These are phyloP conservation scores for Calonectria naviculata DNA, from an alignment of 2,329 filamentous ascomycete species.

Conservation along the genomic window DNA sequence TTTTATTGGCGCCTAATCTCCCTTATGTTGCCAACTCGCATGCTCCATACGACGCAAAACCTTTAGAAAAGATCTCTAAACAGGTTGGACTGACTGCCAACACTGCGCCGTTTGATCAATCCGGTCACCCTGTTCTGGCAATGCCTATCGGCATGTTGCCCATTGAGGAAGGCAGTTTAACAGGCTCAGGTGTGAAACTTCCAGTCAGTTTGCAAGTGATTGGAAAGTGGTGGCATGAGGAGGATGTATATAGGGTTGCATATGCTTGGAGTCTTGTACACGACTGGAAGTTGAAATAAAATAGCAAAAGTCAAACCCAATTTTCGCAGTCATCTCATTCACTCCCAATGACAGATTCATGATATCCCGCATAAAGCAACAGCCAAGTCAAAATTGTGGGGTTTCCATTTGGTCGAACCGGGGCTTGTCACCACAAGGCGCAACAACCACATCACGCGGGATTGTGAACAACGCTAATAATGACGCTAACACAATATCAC, in stretches of 20 bases:
- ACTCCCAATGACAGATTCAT: too few species aligned
- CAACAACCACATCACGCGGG: neutral
- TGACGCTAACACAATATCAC: neutral
- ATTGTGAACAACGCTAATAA: too few species aligned
- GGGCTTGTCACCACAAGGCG: neutral
- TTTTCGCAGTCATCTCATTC: too few species aligned
- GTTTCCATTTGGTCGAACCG: too few species aligned
- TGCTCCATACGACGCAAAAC: neutral
- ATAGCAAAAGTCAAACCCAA: too few species aligned
- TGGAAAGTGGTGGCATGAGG: neutral
- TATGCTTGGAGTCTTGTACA: neutral
- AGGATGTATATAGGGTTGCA: neutral
- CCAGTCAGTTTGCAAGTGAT: conserved; percentile 8
- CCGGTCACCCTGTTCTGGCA: neutral
- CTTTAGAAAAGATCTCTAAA: neutral
- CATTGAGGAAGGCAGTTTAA: neutral
- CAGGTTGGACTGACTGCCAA: neutral
- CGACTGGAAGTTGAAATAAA: neutral
- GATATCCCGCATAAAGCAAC: too few species aligned
- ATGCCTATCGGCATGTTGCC: conserved; percentile 4
- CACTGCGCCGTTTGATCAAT: conserved; percentile 5
- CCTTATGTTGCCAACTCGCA: neutral
- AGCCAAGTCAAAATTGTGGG: too few species aligned
- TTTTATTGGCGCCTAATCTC: neutral
- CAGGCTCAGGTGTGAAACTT: neutral